Conservation (phyloP, 148 eudicot species). For the Vaccinium corymbosum region DNA sequence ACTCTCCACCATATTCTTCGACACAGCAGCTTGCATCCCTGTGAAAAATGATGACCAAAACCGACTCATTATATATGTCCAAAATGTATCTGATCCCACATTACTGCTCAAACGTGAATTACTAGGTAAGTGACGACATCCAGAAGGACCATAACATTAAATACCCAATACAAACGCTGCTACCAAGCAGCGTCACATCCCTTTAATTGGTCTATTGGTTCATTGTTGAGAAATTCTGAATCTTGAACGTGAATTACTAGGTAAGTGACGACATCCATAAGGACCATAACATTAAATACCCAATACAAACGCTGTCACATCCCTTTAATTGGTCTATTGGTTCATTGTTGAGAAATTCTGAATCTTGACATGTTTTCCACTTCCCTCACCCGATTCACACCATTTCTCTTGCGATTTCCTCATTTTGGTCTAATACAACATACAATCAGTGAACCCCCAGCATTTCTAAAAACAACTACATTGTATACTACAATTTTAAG, state of each 20-base stretch:
- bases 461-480: constrained; percentile 75
- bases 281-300: constrained; percentile 63
- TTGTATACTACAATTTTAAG: constrained; percentile 18
- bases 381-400: neutral
- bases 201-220: constrained; percentile 63
- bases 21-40: constrained; percentile 87
- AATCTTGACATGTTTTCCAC: neutral
- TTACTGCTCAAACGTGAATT: neutral
- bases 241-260: neutral
- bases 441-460: constrained; percentile 82
- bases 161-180: constrained; percentile 84
- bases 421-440: constrained; percentile 38
- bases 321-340: constrained; percentile 61
- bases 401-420: neutral
- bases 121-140: neutral
- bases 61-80: neutral
- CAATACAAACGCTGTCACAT: constrained; percentile 75
- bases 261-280: neutral
- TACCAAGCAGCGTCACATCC: constrained; percentile 58
- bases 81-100: neutral
- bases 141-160: constrained; percentile 45
- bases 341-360: neutral
- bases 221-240: neutral
- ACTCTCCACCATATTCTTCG: constrained; percentile 91
- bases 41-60: constrained; percentile 17